Percentiles rank a stretch among this genome's conserved stretches.
Conservation (phyloP, 176 grass and related monocot species). For the Zizania latifolia region DNA sequence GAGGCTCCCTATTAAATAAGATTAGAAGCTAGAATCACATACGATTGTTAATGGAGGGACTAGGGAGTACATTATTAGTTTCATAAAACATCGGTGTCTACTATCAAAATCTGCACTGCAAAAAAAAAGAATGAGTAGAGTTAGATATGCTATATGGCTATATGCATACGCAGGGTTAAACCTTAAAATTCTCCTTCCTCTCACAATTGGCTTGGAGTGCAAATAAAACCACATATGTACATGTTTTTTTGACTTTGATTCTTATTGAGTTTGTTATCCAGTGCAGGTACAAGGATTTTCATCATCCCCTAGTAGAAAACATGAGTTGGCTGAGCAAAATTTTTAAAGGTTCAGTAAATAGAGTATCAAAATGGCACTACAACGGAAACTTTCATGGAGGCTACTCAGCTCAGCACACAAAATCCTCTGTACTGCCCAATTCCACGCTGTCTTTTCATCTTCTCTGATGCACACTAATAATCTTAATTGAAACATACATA, state of each 20-base stretch:
- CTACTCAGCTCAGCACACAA: conserved; percentile 35
- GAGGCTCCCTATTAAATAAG: background rate
- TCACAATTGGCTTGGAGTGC: background rate
- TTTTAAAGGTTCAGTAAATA: conserved; percentile 63
- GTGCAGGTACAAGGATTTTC: conserved; percentile 30
- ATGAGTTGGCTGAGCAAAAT: conserved; percentile 81
- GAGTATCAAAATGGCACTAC: conserved; percentile 62
- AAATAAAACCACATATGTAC: background rate
- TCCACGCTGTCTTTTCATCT: background rate
- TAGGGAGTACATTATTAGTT: background rate
- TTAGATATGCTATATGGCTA: background rate
- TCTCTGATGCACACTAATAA: background rate
- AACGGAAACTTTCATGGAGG: conserved; percentile 40
- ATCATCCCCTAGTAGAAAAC: background rate
- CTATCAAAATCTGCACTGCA: background rate
- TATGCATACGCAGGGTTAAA: background rate
- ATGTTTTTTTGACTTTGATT: conserved; percentile 15
- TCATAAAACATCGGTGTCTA: background rate
- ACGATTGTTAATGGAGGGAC: background rate
- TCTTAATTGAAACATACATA: background rate
- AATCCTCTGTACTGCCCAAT: conserved; percentile 32
- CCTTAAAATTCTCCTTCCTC: background rate
- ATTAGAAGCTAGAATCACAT: background rate
- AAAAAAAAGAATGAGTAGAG: background rate
- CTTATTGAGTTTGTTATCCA: background rate